These are phyloP conservation scores for Apiotrichum sp. DNA, from an alignment of 1,284 basidiomycete genomes.

Conservation along the genomic window DNA sequence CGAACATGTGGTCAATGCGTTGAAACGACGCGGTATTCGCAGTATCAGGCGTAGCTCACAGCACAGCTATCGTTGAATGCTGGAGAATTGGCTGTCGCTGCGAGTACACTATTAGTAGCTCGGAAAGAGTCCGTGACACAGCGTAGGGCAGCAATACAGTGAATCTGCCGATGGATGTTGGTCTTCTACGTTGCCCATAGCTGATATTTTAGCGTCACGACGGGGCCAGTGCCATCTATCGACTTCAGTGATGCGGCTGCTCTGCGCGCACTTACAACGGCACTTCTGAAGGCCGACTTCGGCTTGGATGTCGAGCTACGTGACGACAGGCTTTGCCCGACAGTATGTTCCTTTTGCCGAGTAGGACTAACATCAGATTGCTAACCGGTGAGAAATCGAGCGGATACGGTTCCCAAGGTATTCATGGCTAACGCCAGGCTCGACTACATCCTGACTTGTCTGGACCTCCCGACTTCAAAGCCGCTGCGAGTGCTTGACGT, in stretches of 20 bases:
- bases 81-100: too few species aligned
- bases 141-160: too few species aligned
- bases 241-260: constrained; percentile 66
- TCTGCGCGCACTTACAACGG: constrained; percentile 68
- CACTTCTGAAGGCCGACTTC: constrained; percentile 70
- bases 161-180: too few species aligned
- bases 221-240: constrained; percentile 42
- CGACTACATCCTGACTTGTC: constrained; percentile 69
- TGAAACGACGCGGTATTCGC: too few species aligned
- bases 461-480: constrained; percentile 49
- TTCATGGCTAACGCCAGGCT: constrained; percentile 50
- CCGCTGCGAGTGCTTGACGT: constrained; percentile 49
- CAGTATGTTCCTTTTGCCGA: constrained; percentile 55
- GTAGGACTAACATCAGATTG: constrained; percentile 23
- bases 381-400: constrained; percentile 33
- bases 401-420: background rate
- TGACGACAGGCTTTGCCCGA: constrained; percentile 71
- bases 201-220: too few species aligned
- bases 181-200: too few species aligned
- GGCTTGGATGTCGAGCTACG: constrained; percentile 59
- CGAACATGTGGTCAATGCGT: too few species aligned
- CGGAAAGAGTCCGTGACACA: too few species aligned
- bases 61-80: too few species aligned
- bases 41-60: too few species aligned
- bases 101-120: too few species aligned